A percentile compares a stretch with the other conserved stretches of the same genome.
phyloP scores from a whole-genome alignment of 164 flowering plant species.

The grape (Vitis vinifera) region ASM3070453v1 NC_081820.1:23071001-23071500 shows the following conservation, averaged over 20 bases:
- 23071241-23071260: conserved; percentile 41
- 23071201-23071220: conserved; percentile 36
- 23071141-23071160: not conserved
- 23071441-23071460: not conserved
- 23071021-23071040: too few relatives aligned
- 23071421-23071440: too few relatives aligned
- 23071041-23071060: too few relatives aligned
- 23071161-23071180: conserved; percentile 26
- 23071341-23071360: too few relatives aligned
- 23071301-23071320: too few relatives aligned
- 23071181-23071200: conserved; percentile 40
- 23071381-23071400: not conserved
- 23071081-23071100: not conserved
- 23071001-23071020: too few relatives aligned
- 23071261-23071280: not conserved
- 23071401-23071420: not conserved
- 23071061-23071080: too few relatives aligned
- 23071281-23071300: too few relatives aligned
- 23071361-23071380: too few relatives aligned
- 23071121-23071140: too few relatives aligned
- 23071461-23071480: not conserved
- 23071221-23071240: conserved; percentile 43
- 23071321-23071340: too few relatives aligned
- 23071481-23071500: not conserved
- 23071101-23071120: not conserved